phyloP scores from a whole-genome alignment of 1,139 yeast species.

The Yamadazyma diospyri region DNA sequence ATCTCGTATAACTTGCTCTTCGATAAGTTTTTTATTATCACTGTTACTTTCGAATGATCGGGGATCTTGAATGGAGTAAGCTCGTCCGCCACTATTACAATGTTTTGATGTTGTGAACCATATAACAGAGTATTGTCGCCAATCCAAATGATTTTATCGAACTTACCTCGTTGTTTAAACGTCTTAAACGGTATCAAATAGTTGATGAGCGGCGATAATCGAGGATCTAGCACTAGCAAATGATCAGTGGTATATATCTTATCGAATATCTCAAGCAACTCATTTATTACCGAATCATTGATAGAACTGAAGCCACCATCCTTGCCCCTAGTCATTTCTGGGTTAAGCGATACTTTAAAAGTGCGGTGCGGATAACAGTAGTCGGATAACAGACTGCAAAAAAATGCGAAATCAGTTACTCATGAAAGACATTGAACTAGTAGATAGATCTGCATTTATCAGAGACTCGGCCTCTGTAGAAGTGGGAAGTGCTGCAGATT shows the following conservation, averaged over 20 bases:
- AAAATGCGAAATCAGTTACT: constrained; percentile 3
- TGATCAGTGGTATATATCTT: constrained; percentile 31
- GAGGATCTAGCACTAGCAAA: constrained; percentile 54
- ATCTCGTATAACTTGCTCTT: constrained; percentile 27
- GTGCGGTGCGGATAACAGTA: not conserved
- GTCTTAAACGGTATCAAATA: constrained; percentile 56
- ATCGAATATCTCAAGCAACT: constrained; percentile 23
- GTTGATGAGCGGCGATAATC: constrained; percentile 55
- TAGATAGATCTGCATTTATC: not conserved
- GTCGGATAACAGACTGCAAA: not conserved
- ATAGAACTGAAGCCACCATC: constrained; percentile 11
- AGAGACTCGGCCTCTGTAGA: not conserved
- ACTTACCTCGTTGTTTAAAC: constrained; percentile 54
- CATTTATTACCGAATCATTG: constrained; percentile 20
- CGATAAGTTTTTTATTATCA: constrained; percentile 32
- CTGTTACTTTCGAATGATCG: constrained; percentile 16
- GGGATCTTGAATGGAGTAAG: constrained; percentile 12
- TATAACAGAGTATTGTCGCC: constrained; percentile 21
- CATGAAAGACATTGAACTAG: constrained; percentile 4
- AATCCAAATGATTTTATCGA: constrained; percentile 62
- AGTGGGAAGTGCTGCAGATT: not conserved
- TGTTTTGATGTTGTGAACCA: constrained; percentile 21
- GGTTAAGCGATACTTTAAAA: not conserved
- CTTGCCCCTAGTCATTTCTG: not conserved
- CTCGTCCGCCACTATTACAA: constrained; percentile 34